A percentile compares a stretch with the other conserved stretches of the same genome.
phyloP scores from a whole-genome alignment of 106 monocot genomes.

The Iris macrosiphon region DNA sequence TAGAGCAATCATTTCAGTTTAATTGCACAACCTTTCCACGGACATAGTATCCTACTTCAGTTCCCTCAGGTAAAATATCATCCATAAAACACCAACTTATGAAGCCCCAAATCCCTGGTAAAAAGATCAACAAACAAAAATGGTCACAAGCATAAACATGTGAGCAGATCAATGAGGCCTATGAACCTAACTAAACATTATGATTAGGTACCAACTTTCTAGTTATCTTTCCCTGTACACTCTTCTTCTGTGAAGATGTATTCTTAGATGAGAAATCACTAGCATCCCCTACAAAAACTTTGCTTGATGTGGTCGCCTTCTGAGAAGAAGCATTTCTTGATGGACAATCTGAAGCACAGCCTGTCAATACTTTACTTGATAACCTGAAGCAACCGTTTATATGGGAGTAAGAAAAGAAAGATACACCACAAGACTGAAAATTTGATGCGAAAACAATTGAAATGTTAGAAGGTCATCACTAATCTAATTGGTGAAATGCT shows the following conservation, averaged over 20 bases:
- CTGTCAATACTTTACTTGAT: slow-evolving; percentile 6
- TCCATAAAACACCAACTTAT: slow-evolving; percentile 93
- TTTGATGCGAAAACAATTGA: too few relatives aligned
- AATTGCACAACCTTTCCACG: slow-evolving; percentile 74
- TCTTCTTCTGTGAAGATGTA: too few relatives aligned
- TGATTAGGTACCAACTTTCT: slow-evolving; percentile 57
- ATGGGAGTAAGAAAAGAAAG: neutral
- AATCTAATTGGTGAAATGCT: too few relatives aligned
- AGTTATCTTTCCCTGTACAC: slow-evolving; percentile 76
- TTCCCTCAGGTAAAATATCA: slow-evolving; percentile 87
- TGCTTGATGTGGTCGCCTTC: slow-evolving; percentile 51
- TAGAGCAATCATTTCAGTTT: neutral
- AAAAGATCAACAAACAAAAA: slow-evolving; percentile 4
- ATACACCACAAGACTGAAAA: too few relatives aligned
- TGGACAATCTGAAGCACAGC: slow-evolving; percentile 22
- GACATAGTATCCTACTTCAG: slow-evolving; percentile 91
- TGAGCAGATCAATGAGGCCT: too few relatives aligned
- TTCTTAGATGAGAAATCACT: too few relatives aligned
- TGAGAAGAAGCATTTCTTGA: slow-evolving; percentile 33
- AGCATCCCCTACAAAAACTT: too few relatives aligned
- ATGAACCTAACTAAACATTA: too few relatives aligned
- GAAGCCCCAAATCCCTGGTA: slow-evolving; percentile 76
- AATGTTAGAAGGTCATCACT: too few relatives aligned
- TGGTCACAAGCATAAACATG: neutral
- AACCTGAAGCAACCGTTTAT: neutral